phyloP scores from a whole-genome alignment of 805 yeast genomes.

The Cyberlindnera maclurae region DNA sequence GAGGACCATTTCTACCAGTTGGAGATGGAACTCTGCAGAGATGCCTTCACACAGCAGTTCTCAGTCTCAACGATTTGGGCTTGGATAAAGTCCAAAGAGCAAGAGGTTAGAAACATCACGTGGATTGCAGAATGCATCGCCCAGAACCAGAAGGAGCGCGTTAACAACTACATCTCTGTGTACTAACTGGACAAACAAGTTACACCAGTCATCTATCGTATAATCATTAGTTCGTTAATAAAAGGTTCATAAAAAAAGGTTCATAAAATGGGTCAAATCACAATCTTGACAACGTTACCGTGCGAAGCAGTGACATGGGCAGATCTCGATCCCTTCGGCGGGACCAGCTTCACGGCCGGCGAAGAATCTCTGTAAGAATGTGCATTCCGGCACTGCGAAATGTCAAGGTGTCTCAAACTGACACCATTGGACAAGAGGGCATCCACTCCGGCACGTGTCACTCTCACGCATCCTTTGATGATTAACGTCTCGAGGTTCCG shows the following conservation, averaged over 20 bases:
- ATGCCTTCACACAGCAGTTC: constrained; percentile 95
- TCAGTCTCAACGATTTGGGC: constrained; percentile 90
- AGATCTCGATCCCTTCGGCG: constrained; percentile 44
- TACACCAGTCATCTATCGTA: background rate
- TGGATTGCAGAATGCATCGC: constrained; percentile 99
- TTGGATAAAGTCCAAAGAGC: constrained; percentile 93
- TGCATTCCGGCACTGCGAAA: constrained; percentile 68
- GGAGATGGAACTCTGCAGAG: constrained; percentile 88
- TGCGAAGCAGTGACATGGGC: constrained; percentile 51
- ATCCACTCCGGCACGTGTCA: constrained; percentile 72
- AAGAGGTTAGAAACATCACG: constrained; percentile 94
- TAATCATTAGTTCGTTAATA: constrained; percentile 5
- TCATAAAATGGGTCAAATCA: constrained; percentile 36
- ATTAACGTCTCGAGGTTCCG: constrained; percentile 39
- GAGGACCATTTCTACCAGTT: constrained; percentile 92
- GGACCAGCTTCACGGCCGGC: constrained; percentile 47
- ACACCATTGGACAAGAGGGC: constrained; percentile 51
- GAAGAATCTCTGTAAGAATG: constrained; percentile 55
- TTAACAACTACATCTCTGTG: constrained; percentile 84
- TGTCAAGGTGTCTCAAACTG: constrained; percentile 45
- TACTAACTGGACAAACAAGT: constrained; percentile 27
- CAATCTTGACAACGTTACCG: constrained; percentile 51
- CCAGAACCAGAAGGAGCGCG: constrained; percentile 93
- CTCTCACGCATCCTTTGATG: constrained; percentile 67
- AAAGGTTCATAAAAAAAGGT: background rate